phyloP scores from a whole-genome alignment of 208 protist species.

The Trypanosoma boissoni region DNA sequence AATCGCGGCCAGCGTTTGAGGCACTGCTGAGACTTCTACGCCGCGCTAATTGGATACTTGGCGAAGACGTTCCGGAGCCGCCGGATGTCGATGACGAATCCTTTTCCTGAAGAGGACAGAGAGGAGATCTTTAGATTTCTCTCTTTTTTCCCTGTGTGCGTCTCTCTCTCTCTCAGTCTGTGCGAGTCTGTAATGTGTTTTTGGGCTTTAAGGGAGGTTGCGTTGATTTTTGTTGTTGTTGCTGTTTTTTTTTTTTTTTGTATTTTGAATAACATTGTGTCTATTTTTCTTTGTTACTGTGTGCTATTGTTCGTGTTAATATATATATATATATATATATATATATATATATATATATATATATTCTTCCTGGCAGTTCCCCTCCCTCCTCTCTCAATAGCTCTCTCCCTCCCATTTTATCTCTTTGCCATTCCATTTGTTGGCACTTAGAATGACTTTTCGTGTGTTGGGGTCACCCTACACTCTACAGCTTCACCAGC shows the following conservation, averaged over 20 bases:
- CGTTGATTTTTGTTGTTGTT: slow-evolving; percentile 5
- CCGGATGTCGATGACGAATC: slow-evolving; percentile 49
- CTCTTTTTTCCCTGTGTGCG: too few relatives aligned
- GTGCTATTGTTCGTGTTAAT: not conserved
- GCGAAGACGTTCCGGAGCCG: slow-evolving; percentile 63
- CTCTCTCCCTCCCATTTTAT: slow-evolving; percentile 3
- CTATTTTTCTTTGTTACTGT: not conserved
- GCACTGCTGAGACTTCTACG: slow-evolving; percentile 41
- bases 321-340: slow-evolving; percentile 1
- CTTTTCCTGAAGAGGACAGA: slow-evolving; percentile 1
- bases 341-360: slow-evolving; percentile 7
- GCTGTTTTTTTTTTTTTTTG: not conserved
- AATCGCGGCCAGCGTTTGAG: slow-evolving; percentile 20
- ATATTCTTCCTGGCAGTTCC: not conserved
- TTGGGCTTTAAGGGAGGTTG: too few relatives aligned
- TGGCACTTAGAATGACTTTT: too few relatives aligned
- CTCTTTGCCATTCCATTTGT: too few relatives aligned
- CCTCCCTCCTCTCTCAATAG: not conserved
- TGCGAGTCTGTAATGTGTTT: too few relatives aligned
- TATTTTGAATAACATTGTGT: not conserved
- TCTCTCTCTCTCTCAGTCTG: too few relatives aligned
- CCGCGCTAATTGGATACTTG: slow-evolving; percentile 77
- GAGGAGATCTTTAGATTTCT: not conserved
- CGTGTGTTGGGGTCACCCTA: slow-evolving; percentile 83
- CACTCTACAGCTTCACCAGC: slow-evolving; percentile 66